A percentile compares a stretch with the other conserved stretches of the same genome.
phyloP scores from a whole-genome alignment of 164 flowering plant genomes.

The Vitis cinerea region DNA sequence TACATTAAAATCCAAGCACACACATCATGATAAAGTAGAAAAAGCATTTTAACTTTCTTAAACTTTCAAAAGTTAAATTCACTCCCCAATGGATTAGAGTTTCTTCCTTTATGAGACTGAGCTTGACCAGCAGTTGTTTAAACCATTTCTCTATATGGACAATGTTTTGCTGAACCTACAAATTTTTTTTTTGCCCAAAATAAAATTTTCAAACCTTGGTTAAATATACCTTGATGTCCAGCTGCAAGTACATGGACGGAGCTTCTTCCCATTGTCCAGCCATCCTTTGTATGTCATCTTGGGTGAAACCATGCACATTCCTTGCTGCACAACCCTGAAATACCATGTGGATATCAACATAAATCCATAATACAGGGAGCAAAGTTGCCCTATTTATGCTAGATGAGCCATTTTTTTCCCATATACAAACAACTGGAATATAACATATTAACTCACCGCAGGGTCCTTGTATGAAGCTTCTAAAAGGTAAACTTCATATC shows the following conservation, averaged over 20 bases:
- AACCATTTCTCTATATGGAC: too few relatives aligned
- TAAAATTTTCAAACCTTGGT: not conserved
- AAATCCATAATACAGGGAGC: not conserved
- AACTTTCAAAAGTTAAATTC: too few relatives aligned
- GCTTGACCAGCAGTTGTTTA: too few relatives aligned
- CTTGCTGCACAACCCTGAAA: conserved; percentile 96
- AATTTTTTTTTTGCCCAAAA: not conserved
- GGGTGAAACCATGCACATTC: conserved; percentile 85
- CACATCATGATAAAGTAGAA: not conserved
- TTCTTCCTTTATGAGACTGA: too few relatives aligned
- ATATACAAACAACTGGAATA: not conserved
- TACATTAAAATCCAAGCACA: conserved; percentile 7
- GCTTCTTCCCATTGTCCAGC: conserved; percentile 87
- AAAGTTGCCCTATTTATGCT: not conserved
- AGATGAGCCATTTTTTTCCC: not conserved
- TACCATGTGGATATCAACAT: conserved; percentile 12
- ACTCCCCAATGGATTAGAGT: too few relatives aligned
- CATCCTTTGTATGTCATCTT: conserved; percentile 73
- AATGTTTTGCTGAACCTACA: too few relatives aligned
- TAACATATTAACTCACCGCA: conserved; percentile 46
- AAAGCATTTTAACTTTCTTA: too few relatives aligned
- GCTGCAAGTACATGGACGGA: conserved; percentile 71
- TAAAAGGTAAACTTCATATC: conserved; percentile 88
- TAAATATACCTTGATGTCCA: conserved; percentile 70
- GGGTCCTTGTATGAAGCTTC: conserved; percentile 97